Evolutionary conservation across 352 stramenopile species (phyloP).

Genomic region (Pythium insidiosum): DNA sequence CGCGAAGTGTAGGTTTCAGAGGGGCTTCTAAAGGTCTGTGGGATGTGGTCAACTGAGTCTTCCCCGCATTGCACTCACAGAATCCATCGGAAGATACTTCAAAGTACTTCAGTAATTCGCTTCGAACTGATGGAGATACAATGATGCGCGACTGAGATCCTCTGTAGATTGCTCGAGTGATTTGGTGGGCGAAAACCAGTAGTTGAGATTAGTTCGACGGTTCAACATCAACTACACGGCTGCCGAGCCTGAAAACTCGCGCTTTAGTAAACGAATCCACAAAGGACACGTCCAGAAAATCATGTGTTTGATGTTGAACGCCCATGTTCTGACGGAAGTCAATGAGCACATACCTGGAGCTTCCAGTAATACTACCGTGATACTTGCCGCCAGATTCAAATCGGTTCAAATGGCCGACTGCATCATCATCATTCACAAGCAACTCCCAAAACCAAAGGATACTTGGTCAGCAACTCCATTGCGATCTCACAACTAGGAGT

Average conservation of each 20-base stretch:
- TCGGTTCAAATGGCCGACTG: conserved; percentile 11
- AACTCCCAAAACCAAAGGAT: conserved; percentile 19
- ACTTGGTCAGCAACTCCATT: conserved; percentile 23
- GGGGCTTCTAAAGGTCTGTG: too few relatives aligned
- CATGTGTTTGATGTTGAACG: conserved; percentile 12
- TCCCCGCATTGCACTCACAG: too few relatives aligned
- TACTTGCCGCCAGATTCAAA: conserved; percentile 16
- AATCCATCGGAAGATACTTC: too few relatives aligned
- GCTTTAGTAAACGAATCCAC: conserved; percentile 20
- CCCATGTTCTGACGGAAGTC: conserved; percentile 21
- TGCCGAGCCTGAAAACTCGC: conserved; percentile 5
- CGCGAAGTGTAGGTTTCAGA: too few relatives aligned
- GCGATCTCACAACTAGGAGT: conserved; percentile 15
- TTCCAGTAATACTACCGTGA: conserved; percentile 9
- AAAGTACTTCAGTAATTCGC: neutral
- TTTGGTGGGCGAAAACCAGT: neutral
- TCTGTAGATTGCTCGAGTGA: conserved; percentile 1
- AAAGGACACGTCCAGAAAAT: conserved; percentile 22
- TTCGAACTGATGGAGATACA: neutral
- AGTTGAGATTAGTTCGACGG: conserved; percentile 3
- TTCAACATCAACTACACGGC: conserved; percentile 4
- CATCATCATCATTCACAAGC: conserved; percentile 19
- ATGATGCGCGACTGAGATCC: conserved; percentile 2
- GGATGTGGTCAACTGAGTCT: too few relatives aligned
- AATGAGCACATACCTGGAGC: conserved; percentile 20